phyloP scores from a whole-genome alignment of 805 yeast species.

The Wickerhamiella kurtzmanii region DNA sequence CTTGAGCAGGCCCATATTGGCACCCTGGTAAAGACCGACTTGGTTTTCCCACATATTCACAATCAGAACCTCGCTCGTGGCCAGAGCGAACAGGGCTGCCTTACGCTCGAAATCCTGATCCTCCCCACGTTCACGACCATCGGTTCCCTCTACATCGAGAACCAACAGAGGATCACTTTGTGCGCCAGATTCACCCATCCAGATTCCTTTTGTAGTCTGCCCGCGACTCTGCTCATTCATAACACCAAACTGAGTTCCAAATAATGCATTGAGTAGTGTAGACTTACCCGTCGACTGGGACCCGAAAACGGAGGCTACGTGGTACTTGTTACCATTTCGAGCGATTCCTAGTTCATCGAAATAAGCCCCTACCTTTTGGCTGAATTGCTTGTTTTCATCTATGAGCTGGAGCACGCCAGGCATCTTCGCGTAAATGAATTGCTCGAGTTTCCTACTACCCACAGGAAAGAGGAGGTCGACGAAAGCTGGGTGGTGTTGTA shows the following conservation, averaged over 20 bases:
- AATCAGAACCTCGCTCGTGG: slow-evolving; percentile 81
- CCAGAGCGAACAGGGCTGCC: slow-evolving; percentile 85
- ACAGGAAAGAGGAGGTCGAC: too few species aligned
- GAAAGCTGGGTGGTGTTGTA: too few species aligned
- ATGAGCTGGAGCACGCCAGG: slow-evolving; percentile 35
- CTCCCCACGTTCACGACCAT: slow-evolving; percentile 95
- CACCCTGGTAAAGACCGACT: slow-evolving; percentile 93
- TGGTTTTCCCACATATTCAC: slow-evolving; percentile 96
- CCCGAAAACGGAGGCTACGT: slow-evolving; percentile 90
- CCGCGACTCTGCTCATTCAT: slow-evolving; percentile 80
- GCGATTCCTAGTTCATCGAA: slow-evolving; percentile 16
- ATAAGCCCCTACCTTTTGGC: slow-evolving; percentile 24
- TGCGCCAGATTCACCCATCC: slow-evolving; percentile 46
- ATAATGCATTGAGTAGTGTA: slow-evolving; percentile 71
- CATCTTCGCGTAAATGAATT: not conserved
- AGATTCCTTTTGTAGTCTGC: slow-evolving; percentile 81
- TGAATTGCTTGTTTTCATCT: slow-evolving; percentile 47
- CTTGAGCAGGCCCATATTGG: slow-evolving; percentile 86
- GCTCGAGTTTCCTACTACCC: not conserved
- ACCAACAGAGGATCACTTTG: slow-evolving; percentile 29
- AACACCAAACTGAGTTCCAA: slow-evolving; percentile 79
- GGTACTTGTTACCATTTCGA: slow-evolving; percentile 55
- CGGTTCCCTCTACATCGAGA: slow-evolving; percentile 98
- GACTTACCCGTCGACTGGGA: slow-evolving; percentile 96
- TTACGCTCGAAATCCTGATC: slow-evolving; percentile 97